Percentiles rank a stretch among this genome's conserved stretches.
phyloP scores from a whole-genome alignment of 768 basidiomycete species.

The Harrya chromipes region DNA sequence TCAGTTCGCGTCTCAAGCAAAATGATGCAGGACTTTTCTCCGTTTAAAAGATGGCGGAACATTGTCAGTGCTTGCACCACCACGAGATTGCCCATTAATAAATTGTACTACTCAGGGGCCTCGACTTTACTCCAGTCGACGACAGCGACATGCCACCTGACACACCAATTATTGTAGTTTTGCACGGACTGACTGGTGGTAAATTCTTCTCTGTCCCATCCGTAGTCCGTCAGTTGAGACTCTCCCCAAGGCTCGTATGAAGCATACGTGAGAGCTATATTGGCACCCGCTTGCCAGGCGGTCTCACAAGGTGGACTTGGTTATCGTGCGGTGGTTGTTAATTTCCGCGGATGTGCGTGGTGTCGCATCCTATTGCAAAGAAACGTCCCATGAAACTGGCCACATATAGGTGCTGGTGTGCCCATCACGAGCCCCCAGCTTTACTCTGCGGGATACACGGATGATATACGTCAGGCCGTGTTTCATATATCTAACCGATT shows the following conservation, averaged over 20 bases:
- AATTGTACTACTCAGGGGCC: constrained; percentile 21
- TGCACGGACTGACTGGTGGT: constrained; percentile 35
- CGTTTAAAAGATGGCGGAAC: constrained; percentile 32
- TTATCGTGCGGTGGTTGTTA: constrained; percentile 86
- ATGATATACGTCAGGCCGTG: constrained; percentile 82
- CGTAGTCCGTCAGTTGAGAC: constrained; percentile 1
- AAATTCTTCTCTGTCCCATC: not conserved
- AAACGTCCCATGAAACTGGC: constrained; percentile 11
- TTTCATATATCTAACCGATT: constrained; percentile 69
- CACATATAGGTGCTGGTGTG: constrained; percentile 68
- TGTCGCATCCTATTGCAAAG: constrained; percentile 2
- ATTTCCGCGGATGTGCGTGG: constrained; percentile 85
- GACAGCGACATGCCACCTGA: constrained; percentile 16
- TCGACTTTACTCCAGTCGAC: constrained; percentile 32
- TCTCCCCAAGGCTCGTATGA: constrained; percentile 74
- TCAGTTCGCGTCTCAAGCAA: constrained; percentile 7
- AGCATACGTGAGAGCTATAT: constrained; percentile 80
- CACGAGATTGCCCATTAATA: not conserved
- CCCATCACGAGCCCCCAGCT: constrained; percentile 80
- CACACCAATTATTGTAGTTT: constrained; percentile 32
- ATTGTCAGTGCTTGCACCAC: constrained; percentile 22
- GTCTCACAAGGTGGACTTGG: constrained; percentile 82
- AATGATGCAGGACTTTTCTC: constrained; percentile 22
- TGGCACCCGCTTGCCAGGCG: constrained; percentile 69
- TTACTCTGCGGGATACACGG: constrained; percentile 86